A percentile compares a stretch with the other conserved stretches of the same genome.
Evolutionary conservation across 768 basidiomycete genomes (phyloP).

Genomic region (Lentinula guzmanii): DNA sequence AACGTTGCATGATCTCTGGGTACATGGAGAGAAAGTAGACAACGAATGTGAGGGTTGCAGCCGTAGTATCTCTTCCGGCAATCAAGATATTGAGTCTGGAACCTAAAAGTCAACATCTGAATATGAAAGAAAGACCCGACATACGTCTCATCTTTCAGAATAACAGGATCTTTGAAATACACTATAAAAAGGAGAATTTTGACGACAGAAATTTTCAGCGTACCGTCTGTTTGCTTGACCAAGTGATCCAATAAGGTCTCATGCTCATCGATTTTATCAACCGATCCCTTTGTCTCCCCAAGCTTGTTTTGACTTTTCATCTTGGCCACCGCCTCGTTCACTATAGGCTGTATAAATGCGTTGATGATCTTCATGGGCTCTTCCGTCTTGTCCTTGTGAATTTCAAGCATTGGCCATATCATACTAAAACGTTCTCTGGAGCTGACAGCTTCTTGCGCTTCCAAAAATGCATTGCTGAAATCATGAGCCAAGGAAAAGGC

Average conservation of each 20-base stretch:
- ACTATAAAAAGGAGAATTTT: background rate
- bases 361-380: slow-evolving; percentile 48
- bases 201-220: background rate
- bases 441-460: slow-evolving; percentile 39
- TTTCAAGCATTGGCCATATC: slow-evolving; percentile 51
- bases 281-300: slow-evolving; percentile 19
- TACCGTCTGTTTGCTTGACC: slow-evolving; percentile 41
- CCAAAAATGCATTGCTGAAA: slow-evolving; percentile 44
- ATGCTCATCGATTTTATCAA: slow-evolving; percentile 29
- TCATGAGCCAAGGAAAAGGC: slow-evolving; percentile 22
- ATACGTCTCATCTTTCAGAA: slow-evolving; percentile 37
- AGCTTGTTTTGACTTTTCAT: slow-evolving; percentile 23
- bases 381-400: slow-evolving; percentile 38
- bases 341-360: slow-evolving; percentile 46
- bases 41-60: slow-evolving; percentile 35
- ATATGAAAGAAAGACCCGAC: background rate
- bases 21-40: slow-evolving; percentile 46
- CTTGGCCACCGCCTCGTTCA: slow-evolving; percentile 41
- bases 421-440: slow-evolving; percentile 36
- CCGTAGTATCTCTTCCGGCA: slow-evolving; percentile 42
- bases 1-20: slow-evolving; percentile 36
- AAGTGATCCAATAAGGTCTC: slow-evolving; percentile 53
- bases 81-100: slow-evolving; percentile 40
- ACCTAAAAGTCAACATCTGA: background rate
- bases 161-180: slow-evolving; percentile 26